Conservation (phyloP, 1,139 yeast genomes). For the Debaryomyces subglobosus region DNA sequence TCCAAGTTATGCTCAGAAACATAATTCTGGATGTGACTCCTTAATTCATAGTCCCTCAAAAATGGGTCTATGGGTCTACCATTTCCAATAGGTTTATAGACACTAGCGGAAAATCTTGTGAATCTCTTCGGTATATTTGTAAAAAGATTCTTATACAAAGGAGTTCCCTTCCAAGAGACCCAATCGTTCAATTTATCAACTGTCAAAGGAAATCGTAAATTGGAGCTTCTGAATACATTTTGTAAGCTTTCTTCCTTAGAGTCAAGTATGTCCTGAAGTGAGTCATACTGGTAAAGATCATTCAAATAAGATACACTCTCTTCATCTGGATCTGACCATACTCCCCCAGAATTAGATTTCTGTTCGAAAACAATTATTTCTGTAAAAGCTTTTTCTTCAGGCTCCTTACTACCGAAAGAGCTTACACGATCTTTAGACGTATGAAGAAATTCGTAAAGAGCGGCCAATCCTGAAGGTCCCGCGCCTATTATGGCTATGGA, state of each 20-base stretch:
- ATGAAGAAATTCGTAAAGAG: slow-evolving; percentile 22
- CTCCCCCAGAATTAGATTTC: slow-evolving; percentile 9
- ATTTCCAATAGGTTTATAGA: slow-evolving; percentile 2
- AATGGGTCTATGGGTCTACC: slow-evolving; percentile 11
- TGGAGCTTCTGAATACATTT: not conserved
- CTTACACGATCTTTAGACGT: slow-evolving; percentile 18
- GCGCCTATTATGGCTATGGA: slow-evolving; percentile 22
- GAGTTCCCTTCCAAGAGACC: slow-evolving; percentile 8
- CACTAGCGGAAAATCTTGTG: slow-evolving; percentile 8
- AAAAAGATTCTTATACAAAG: slow-evolving; percentile 7
- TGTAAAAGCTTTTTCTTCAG: slow-evolving; percentile 9
- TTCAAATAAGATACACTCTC: not conserved
- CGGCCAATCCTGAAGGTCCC: slow-evolving; percentile 23
- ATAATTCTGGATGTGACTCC: slow-evolving; percentile 1
- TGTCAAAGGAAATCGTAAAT: not conserved
- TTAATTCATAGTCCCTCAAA: slow-evolving; percentile 5
- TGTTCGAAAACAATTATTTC: slow-evolving; percentile 12
- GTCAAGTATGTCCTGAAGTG: not conserved
- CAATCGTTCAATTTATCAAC: not conserved
- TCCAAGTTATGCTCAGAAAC: slow-evolving; percentile 6
- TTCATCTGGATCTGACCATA: slow-evolving; percentile 9
- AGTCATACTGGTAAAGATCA: not conserved
- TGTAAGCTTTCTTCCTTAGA: not conserved
- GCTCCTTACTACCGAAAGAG: slow-evolving; percentile 14
- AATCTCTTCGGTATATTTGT: slow-evolving; percentile 11